Evolutionary conservation across 2,329 filamentous ascomycete species (phyloP).

Genomic region (Sclerotinia nivalis): DNA sequence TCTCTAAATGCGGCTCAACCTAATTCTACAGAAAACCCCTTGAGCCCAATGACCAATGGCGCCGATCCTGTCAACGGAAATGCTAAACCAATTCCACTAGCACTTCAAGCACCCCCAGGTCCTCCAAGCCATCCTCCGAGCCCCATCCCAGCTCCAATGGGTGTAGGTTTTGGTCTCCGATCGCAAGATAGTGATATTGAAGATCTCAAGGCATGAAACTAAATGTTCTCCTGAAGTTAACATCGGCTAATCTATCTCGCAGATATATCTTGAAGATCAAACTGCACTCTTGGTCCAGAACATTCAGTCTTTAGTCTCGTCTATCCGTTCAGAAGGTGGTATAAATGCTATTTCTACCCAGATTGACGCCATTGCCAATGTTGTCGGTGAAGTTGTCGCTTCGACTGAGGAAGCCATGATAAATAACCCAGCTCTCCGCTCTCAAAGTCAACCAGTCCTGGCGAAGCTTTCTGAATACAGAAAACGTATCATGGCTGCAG

Average conservation of each 20-base stretch:
- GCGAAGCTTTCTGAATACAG: constrained; percentile 62
- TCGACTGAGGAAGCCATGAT: constrained; percentile 62
- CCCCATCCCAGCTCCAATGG: constrained; percentile 36
- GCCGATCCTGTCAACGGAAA: constrained; percentile 37
- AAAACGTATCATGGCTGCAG: constrained; percentile 64
- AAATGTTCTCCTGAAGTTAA: neutral
- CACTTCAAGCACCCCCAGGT: constrained; percentile 18
- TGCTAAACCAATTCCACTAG: constrained; percentile 29
- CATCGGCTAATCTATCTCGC: constrained; percentile 31
- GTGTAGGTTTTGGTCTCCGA: constrained; percentile 46
- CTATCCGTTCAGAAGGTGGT: constrained; percentile 64
- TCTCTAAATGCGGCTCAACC: neutral
- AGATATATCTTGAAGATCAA: constrained; percentile 81
- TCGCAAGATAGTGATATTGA: constrained; percentile 52
- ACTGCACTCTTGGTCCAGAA: constrained; percentile 76
- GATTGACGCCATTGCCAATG: constrained; percentile 67
- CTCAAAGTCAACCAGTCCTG: constrained; percentile 52
- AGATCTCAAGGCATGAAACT: constrained; percentile 57
- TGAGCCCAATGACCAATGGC: constrained; percentile 16
- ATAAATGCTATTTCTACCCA: constrained; percentile 67
- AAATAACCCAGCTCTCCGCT: constrained; percentile 53
- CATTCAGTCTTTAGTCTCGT: constrained; percentile 77
- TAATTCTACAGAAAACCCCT: neutral
- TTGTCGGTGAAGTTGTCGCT: constrained; percentile 69
- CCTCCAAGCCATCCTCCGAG: constrained; percentile 21